phyloP scores from a whole-genome alignment of 176 grass and related monocot species.

The Tuctoria greenei region DNA sequence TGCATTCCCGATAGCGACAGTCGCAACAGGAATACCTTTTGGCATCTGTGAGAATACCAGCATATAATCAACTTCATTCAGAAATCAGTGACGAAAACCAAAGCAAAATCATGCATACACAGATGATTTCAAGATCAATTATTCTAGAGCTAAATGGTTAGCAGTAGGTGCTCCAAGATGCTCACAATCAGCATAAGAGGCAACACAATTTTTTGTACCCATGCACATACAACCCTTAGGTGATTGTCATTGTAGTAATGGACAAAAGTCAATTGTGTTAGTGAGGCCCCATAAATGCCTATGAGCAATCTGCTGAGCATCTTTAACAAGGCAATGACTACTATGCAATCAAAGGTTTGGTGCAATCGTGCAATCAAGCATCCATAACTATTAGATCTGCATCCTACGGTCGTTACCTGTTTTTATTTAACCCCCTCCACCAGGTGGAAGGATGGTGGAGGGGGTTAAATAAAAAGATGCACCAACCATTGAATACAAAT shows the following conservation, averaged over 20 bases:
- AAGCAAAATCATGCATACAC: background rate
- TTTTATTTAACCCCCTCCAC: no score
- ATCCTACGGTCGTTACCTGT: no score
- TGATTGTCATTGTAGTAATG: no score
- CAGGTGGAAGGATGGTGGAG: no score
- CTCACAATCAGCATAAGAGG: background rate
- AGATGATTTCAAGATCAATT: background rate
- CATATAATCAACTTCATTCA: slow-evolving; percentile 9
- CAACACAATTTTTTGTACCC: background rate
- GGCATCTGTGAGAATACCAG: slow-evolving; percentile 67
- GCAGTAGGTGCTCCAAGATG: background rate
- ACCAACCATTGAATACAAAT: no score
- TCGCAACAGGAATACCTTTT: slow-evolving; percentile 83
- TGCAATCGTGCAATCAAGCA: no score
- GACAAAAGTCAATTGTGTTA: background rate
- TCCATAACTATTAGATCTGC: no score
- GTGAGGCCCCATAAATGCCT: background rate
- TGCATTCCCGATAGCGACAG: slow-evolving; percentile 74
- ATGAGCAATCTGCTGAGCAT: background rate
- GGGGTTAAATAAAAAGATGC: no score
- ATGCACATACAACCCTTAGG: background rate
- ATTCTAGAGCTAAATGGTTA: slow-evolving; percentile 1
- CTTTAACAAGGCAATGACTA: background rate
- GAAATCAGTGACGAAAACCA: background rate
- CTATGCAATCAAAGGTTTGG: no score